A percentile compares a stretch with the other conserved stretches of the same genome.
These are phyloP conservation scores for Marchantia polymorpha DNA, from an alignment of 225 moss, liverwort and hornwort genomes.

Conservation along the genomic window DNA sequence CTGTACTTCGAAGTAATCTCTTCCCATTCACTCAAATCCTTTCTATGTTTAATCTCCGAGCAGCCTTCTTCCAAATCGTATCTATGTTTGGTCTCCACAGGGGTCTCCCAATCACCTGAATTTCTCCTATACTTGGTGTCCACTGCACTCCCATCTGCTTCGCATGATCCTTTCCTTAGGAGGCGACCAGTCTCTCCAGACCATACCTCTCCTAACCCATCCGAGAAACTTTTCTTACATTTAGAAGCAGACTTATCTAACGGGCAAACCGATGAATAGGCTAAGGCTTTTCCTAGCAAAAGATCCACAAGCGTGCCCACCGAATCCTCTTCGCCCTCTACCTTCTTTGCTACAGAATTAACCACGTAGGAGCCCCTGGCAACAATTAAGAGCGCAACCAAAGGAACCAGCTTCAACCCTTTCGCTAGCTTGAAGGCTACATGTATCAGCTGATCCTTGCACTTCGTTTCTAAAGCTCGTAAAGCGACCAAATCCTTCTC, in stretches of 20 bases:
- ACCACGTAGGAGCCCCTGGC: conserved; percentile 65
- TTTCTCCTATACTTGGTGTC: conserved; percentile 63
- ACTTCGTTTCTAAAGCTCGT: conserved; percentile 71
- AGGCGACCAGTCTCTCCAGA: conserved; percentile 56
- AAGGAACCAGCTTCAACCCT: conserved; percentile 65
- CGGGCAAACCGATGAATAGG: conserved; percentile 70
- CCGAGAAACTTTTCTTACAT: conserved; percentile 63
- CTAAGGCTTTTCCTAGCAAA: conserved; percentile 92
- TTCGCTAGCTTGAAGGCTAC: conserved; percentile 82
- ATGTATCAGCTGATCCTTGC: conserved; percentile 73
- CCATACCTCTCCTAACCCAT: conserved; percentile 60
- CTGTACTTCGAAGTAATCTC: conserved; percentile 83
- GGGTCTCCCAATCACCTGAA: conserved; percentile 63
- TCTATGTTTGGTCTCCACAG: conserved; percentile 57
- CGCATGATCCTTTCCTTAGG: conserved; percentile 55
- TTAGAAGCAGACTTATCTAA: conserved; percentile 62
- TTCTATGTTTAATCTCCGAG: conserved; percentile 63
- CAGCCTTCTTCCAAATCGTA: conserved; percentile 82
- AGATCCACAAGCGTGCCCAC: conserved; percentile 94
- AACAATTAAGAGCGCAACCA: conserved; percentile 77
- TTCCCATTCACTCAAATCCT: conserved; percentile 83
- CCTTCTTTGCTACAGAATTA: conserved; percentile 56
- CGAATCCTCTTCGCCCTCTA: conserved; percentile 75
- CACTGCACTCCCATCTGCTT: conserved; percentile 55
- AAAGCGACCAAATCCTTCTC: conserved; percentile 71